Base-by-base conservation (phyloP, 2,329 filamentous ascomycete genomes). In the Paraconiothyrium sp. region DNA sequence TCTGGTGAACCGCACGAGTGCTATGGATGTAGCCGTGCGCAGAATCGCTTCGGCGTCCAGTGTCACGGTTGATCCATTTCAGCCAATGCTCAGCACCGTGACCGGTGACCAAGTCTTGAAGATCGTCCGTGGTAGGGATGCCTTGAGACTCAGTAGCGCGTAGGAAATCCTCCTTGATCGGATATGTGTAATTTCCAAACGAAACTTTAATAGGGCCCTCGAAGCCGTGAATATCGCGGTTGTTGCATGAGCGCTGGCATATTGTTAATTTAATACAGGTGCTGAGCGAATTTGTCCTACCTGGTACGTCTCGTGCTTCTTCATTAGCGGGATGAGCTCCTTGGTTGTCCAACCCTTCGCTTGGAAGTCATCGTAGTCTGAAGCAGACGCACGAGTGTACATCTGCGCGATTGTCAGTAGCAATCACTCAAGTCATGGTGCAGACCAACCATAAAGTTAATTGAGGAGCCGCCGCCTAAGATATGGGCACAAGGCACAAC, bases 141-240 rank as follows among this genome's bases (percentile, higher is more conserved):
- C 88, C 91, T 73, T 92, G 90, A 0, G 89, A 89, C 71, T 93
- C 90, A 3, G 87, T 83, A 16, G 90, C 90, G 22, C 90, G 84
- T 41, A 93, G 82, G 83, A 93, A 93, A 78, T 94, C 91, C 55
- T 93, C 89, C 84, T 91, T 92, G 78, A 94, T 89, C 1, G 91
- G 91, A 68, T 94, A 94, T 4, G 89, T 91, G 78, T 92, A 90
- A 78, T 92, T 92, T 41, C 90, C 76, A 66, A 93, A 93, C 0
- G 90, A 93, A 43, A 93, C 90, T 79, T 93, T 93, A 81, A 93
- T 93, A 0, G 92, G 92, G 0, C 92, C 91, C 37, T 92, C 90
- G 59, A 89, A 92, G 1, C 92, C 92, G 71, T 94, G 92, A 24
- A 91, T 76, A 10, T 91, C 89, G 64, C 85, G 85, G 67, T 84